These are phyloP conservation scores for Cladorrhinum samala DNA, from an alignment of 495 filamentous ascomycete species.

Conservation along the genomic window DNA sequence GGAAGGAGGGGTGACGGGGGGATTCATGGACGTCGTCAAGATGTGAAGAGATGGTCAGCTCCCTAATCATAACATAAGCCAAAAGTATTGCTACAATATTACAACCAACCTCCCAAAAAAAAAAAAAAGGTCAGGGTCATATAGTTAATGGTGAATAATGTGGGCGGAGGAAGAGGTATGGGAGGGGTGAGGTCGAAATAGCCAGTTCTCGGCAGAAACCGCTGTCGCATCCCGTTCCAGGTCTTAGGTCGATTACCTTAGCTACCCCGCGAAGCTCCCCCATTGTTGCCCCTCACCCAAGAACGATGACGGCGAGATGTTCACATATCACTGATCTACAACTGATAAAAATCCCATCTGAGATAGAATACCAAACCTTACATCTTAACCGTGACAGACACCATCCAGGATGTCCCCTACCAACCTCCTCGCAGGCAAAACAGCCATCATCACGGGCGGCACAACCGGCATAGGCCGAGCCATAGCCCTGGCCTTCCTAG, in stretches of 20 bases:
- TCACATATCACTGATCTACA: no score
- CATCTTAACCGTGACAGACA: no score
- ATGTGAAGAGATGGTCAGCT: no score
- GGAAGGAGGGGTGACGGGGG: no score
- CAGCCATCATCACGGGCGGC: slow-evolving; percentile 70
- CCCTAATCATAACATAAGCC: no score
- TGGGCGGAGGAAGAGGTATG: background rate
- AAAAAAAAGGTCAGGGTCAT: no score
- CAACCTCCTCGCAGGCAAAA: slow-evolving; percentile 59
- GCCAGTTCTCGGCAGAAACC: background rate
- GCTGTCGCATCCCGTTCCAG: background rate
- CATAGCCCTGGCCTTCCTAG: slow-evolving; percentile 64
- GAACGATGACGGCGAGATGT: background rate
- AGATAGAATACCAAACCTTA: no score
- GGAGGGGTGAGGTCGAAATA: background rate
- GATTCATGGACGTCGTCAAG: no score
- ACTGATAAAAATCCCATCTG: no score
- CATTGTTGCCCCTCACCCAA: background rate
- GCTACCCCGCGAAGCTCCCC: background rate
- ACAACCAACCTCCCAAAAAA: background rate
- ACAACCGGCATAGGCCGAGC: slow-evolving; percentile 73
- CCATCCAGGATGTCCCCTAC: slow-evolving; percentile 38
- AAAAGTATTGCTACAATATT: no score
- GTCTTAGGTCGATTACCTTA: no score
- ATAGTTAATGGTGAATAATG: no score